phyloP scores from a whole-genome alignment of 208 protist genomes.

The Trichomonas tenax region DNA sequence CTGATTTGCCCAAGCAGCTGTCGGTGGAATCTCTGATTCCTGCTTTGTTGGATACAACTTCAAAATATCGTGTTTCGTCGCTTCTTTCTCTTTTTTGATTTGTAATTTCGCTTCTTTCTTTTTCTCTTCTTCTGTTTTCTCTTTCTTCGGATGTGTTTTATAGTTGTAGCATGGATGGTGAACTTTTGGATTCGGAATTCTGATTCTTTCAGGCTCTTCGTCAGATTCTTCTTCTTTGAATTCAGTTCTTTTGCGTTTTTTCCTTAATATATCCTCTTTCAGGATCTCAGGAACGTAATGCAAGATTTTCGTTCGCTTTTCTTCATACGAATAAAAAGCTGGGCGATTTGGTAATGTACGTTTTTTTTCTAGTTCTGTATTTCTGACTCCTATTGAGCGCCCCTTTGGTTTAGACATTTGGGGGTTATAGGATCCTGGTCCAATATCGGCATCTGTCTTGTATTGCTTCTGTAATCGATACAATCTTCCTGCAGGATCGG shows the following conservation, averaged over 20 bases:
- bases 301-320: neutral
- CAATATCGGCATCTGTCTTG: neutral
- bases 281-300: neutral
- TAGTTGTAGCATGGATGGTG: too few relatives aligned
- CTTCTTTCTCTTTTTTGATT: too few relatives aligned
- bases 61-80: too few relatives aligned
- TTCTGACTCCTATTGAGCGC: neutral
- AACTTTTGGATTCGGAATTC: too few relatives aligned
- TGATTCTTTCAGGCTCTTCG: neutral
- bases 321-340: neutral
- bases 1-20: neutral
- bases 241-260: neutral
- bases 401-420: neutral
- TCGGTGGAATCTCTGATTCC: neutral
- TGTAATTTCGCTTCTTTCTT: neutral
- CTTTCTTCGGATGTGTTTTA: neutral
- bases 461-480: neutral
- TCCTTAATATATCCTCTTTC: too few relatives aligned
- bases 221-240: neutral
- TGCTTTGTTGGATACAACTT: neutral
- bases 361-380: neutral
- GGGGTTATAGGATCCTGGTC: neutral
- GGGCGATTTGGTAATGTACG: neutral
- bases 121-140: neutral
- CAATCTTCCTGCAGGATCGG: neutral